Conservation (phyloP, 2,329 filamentous ascomycete genomes). For the Exophiala bonariae region DNA sequence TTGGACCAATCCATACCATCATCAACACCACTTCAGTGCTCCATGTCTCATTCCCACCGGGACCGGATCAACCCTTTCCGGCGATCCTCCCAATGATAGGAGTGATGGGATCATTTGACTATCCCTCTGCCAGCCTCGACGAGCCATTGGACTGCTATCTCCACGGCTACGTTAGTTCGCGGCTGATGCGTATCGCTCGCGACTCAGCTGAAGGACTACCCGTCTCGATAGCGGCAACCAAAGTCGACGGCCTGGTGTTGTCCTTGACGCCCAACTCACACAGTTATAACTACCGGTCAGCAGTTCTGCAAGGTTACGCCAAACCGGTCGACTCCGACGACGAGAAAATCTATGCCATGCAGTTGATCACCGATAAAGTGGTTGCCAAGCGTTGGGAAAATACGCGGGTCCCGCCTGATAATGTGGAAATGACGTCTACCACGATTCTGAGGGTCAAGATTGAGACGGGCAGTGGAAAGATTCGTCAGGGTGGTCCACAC, state of each 20-base stretch:
- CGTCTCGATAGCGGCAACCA: slow-evolving; percentile 69
- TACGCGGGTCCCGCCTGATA: slow-evolving; percentile 68
- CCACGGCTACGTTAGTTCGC: slow-evolving; percentile 79
- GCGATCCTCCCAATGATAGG: slow-evolving; percentile 83
- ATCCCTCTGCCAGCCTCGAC: slow-evolving; percentile 59
- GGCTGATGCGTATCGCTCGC: slow-evolving; percentile 68
- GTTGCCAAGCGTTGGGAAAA: slow-evolving; percentile 69
- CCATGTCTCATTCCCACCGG: slow-evolving; percentile 74
- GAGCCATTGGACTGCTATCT: slow-evolving; percentile 76
- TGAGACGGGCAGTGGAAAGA: slow-evolving; percentile 72
- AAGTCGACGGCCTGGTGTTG: slow-evolving; percentile 77
- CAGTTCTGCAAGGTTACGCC: slow-evolving; percentile 74
- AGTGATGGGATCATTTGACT: slow-evolving; percentile 71
- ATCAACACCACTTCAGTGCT: slow-evolving; percentile 73
- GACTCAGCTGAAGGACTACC: slow-evolving; percentile 58
- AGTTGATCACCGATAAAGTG: slow-evolving; percentile 73
- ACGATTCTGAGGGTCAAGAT: slow-evolving; percentile 70
- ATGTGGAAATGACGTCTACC: slow-evolving; percentile 73
- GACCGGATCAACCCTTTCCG: slow-evolving; percentile 66
- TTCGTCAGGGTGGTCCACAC: slow-evolving; percentile 64
- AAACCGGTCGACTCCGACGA: slow-evolving; percentile 63
- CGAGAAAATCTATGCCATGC: slow-evolving; percentile 78
- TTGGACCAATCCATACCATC: slow-evolving; percentile 71
- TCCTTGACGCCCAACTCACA: slow-evolving; percentile 77
- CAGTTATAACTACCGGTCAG: slow-evolving; percentile 84